A percentile compares a stretch with the other conserved stretches of the same genome.
Conservation (phyloP, 345 rosid genomes). For the Noccaea bulbosa region DNA sequence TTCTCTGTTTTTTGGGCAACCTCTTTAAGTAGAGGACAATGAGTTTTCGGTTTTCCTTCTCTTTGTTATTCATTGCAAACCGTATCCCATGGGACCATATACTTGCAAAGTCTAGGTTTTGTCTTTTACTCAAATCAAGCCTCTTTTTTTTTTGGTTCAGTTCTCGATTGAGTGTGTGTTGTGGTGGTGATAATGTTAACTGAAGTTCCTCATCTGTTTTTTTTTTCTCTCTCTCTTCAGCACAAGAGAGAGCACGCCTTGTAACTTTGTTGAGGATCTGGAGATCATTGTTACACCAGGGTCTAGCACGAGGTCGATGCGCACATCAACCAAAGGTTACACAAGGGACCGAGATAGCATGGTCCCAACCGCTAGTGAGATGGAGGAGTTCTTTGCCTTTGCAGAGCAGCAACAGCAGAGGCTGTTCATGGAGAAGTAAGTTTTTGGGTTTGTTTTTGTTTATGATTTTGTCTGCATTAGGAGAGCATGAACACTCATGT, state of each 20-base stretch:
- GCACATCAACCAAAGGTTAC: constrained; percentile 36
- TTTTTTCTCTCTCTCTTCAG: constrained; percentile 46
- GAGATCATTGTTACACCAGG: constrained; percentile 52
- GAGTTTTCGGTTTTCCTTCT: constrained; percentile 13
- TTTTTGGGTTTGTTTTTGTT: neutral
- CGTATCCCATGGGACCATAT: constrained; percentile 40
- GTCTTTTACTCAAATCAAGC: constrained; percentile 8
- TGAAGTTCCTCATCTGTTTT: neutral
- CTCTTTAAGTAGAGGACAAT: constrained; percentile 22
- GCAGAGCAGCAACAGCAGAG: constrained; percentile 63
- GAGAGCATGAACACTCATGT: neutral
- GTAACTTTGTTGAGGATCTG: constrained; percentile 52
- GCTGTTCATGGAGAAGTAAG: constrained; percentile 72
- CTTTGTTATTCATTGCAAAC: constrained; percentile 36
- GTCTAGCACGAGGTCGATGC: constrained; percentile 51
- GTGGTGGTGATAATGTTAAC: constrained; percentile 2
- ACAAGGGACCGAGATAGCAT: constrained; percentile 40
- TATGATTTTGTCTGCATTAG: neutral
- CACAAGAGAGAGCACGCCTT: constrained; percentile 68
- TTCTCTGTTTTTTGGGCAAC: constrained; percentile 35
- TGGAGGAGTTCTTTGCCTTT: constrained; percentile 75
- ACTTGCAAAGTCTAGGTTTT: constrained; percentile 17
- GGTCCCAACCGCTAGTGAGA: constrained; percentile 54
- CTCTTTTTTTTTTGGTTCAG: constrained; percentile 11
- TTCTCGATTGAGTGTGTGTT: constrained; percentile 6